These are phyloP conservation scores for Auriculariales sp. DNA, from an alignment of 768 basidiomycete genomes.

Conservation along the genomic window DNA sequence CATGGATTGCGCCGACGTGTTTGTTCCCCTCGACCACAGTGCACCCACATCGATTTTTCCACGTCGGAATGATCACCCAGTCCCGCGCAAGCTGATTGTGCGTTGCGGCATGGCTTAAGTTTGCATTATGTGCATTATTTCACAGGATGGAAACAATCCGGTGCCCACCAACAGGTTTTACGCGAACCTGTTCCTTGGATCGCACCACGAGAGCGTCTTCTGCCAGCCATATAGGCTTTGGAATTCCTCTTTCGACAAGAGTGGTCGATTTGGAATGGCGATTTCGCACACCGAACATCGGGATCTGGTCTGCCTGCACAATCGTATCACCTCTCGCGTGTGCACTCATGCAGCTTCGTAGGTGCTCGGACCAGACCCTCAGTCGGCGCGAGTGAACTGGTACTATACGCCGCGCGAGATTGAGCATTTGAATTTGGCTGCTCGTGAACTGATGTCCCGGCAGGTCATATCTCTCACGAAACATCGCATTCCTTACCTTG, in stretches of 20 bases:
- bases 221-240: constrained; percentile 2
- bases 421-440: not conserved
- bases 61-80: constrained; percentile 1
- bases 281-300: not conserved
- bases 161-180: constrained; percentile 6
- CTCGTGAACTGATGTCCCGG: not conserved
- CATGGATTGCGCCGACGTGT: not conserved
- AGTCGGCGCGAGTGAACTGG: not conserved
- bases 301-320: not conserved
- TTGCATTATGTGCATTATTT: not conserved
- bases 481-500: no score
- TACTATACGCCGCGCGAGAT: constrained; percentile 1
- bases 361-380: constrained; percentile 3
- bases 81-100: not conserved
- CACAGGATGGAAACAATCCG: not conserved
- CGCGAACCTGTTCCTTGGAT: constrained; percentile 4
- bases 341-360: not conserved
- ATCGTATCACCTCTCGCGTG: not conserved
- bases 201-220: not conserved
- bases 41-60: not conserved
- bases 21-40: not conserved
- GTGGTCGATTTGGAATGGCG: not conserved
- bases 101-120: not conserved
- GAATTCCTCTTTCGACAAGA: not conserved
- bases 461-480: no score